Evolutionary conservation across 2,329 filamentous ascomycete genomes (phyloP).

Genomic region (Neoscytalidium dimidiatum): DNA sequence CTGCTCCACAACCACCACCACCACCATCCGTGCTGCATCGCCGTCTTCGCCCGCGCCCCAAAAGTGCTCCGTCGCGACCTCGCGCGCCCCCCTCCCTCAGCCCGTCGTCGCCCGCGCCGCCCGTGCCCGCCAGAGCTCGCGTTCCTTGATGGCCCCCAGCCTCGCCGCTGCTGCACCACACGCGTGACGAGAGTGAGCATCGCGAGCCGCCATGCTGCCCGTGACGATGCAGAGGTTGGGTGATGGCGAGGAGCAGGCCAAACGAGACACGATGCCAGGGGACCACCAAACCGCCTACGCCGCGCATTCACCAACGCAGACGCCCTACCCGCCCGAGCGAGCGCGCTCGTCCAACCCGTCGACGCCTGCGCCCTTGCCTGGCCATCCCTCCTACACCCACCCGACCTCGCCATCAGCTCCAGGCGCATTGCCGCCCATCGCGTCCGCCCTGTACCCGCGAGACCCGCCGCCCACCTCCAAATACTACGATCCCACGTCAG

Average conservation of each 20-base stretch:
- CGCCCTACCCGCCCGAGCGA: slow-evolving; percentile 34
- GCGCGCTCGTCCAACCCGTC: slow-evolving; percentile 35
- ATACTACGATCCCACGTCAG: slow-evolving; percentile 54
- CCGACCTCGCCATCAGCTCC: slow-evolving; percentile 40
- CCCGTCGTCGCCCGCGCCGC: slow-evolving; percentile 5
- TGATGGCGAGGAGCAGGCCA: slow-evolving; percentile 32
- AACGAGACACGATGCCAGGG: slow-evolving; percentile 36
- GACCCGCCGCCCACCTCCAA: slow-evolving; percentile 44
- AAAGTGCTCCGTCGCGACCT: slow-evolving; percentile 7
- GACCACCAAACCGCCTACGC: slow-evolving; percentile 38
- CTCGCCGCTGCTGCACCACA: slow-evolving; percentile 7
- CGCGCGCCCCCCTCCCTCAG: slow-evolving; percentile 14
- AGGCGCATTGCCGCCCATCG: slow-evolving; percentile 41
- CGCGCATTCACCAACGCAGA: slow-evolving; percentile 38
- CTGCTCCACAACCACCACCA: slow-evolving; percentile 3
- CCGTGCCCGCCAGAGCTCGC: not conserved
- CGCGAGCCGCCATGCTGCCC: slow-evolving; percentile 18
- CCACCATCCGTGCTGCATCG: slow-evolving; percentile 7
- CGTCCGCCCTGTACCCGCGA: slow-evolving; percentile 41
- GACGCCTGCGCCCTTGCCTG: slow-evolving; percentile 35
- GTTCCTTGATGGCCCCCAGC: slow-evolving; percentile 14
- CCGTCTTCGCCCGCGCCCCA: slow-evolving; percentile 8
- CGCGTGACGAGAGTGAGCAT: slow-evolving; percentile 13
- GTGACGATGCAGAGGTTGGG: slow-evolving; percentile 28
- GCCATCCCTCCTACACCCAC: slow-evolving; percentile 31